Evolutionary conservation across 2,329 filamentous ascomycete species (phyloP).

Genomic region (Pseudocercospora cruenta): DNA sequence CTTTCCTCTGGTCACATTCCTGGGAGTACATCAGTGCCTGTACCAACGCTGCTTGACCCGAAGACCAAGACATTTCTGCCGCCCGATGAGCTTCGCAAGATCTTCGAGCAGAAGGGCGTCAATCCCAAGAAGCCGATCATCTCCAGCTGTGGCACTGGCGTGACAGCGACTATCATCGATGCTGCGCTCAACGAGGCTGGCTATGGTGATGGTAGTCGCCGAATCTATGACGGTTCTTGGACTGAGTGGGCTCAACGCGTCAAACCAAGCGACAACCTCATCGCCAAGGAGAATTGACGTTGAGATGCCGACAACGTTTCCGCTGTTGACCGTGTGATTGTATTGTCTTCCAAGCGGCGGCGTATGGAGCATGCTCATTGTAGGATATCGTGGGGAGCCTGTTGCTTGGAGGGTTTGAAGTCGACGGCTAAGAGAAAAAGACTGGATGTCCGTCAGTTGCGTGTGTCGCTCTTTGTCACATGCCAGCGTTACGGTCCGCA

Average conservation of each 20-base stretch:
- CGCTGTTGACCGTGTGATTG: not conserved
- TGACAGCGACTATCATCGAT: slow-evolving; percentile 90
- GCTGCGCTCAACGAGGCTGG: slow-evolving; percentile 80
- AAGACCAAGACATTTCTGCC: slow-evolving; percentile 79
- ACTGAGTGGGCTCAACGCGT: slow-evolving; percentile 58
- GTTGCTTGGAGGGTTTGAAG: not conserved
- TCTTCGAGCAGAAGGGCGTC: slow-evolving; percentile 81
- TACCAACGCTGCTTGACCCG: slow-evolving; percentile 78
- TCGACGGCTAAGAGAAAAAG: not conserved
- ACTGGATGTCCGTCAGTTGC: not conserved
- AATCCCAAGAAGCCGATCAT: slow-evolving; percentile 81
- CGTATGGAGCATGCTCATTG: slow-evolving; percentile 10
- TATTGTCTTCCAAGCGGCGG: slow-evolving; percentile 9
- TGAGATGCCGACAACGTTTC: not conserved
- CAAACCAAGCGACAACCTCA: slow-evolving; percentile 39
- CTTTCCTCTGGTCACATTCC: slow-evolving; percentile 91
- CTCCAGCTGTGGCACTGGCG: slow-evolving; percentile 87
- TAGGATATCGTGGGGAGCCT: slow-evolving; percentile 8
- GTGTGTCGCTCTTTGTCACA: not conserved
- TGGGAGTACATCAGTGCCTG: slow-evolving; percentile 79
- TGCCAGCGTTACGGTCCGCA: not conserved
- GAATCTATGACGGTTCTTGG: slow-evolving; percentile 96
- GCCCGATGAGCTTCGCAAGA: slow-evolving; percentile 68
- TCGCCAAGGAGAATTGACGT: slow-evolving; percentile 32
- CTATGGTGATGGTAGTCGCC: slow-evolving; percentile 66